These are phyloP conservation scores for Blastobotrys ciferrii DNA, from an alignment of 1,139 yeast species.

Conservation along the genomic window DNA sequence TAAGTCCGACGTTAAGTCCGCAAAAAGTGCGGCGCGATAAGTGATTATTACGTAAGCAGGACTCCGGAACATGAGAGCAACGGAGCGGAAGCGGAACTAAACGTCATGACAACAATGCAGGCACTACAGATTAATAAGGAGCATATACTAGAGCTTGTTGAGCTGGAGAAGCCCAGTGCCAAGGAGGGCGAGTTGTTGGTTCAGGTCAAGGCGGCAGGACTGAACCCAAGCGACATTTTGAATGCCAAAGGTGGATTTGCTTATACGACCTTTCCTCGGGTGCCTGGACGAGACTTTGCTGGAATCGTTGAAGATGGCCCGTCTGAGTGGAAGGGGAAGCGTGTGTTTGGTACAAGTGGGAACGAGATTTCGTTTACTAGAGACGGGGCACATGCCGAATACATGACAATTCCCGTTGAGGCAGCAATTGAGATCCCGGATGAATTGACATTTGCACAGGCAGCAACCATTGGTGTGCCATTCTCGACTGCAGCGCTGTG, in stretches of 20 bases:
- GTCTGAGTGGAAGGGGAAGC: conserved; percentile 6
- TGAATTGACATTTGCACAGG: conserved; percentile 4
- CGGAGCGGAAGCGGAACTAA: not conserved
- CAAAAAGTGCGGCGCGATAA: no score
- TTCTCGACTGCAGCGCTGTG: conserved; percentile 6
- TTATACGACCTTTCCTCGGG: conserved; percentile 7
- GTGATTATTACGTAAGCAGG: no score
- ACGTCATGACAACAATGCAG: not conserved
- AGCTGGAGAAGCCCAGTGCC: conserved; percentile 5
- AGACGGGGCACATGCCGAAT: conserved; percentile 12
- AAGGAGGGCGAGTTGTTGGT: conserved; percentile 1
- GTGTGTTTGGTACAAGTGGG: conserved; percentile 12
- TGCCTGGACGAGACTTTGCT: conserved; percentile 10
- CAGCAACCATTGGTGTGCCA: conserved; percentile 8
- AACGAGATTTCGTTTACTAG: conserved; percentile 8
- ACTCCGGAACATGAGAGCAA: no score
- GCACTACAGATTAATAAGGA: conserved; percentile 3
- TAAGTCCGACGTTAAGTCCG: no score
- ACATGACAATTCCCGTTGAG: not conserved
- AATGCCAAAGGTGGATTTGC: conserved; percentile 8
- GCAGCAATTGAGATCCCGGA: conserved; percentile 7
- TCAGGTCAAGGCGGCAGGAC: conserved; percentile 6
- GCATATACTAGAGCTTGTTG: not conserved
- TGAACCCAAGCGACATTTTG: conserved; percentile 9
- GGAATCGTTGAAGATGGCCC: conserved; percentile 8